Base-by-base conservation (phyloP, 2,329 filamentous ascomycete genomes). In the Calonectria pseudoreteaudii region DNA sequence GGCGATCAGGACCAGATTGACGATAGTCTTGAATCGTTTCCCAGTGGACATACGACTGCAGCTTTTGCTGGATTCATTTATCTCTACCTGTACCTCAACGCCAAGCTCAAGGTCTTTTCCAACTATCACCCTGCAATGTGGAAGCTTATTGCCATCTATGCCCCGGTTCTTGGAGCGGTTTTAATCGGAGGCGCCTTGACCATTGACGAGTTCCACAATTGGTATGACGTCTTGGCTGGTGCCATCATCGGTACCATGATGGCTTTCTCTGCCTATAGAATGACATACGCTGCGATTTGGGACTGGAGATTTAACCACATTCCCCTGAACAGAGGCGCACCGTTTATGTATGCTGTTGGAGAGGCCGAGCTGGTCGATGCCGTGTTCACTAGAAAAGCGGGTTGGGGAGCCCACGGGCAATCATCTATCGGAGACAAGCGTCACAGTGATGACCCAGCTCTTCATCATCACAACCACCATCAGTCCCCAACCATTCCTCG, bases 91-190 rank as follows among this genome's bases (percentile, higher is more conserved):
- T 95, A 95, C 85, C 89, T 95, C 56, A 95, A 95, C 82, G 93
- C 92, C 62, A 95, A 95, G 86, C 88, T 95, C 77, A 95, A 95
- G 87, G 90, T 94, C 70, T 94, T 92, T 78, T 86, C 90, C 75
- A 93, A 94, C 86, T 93, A 93, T 81, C 93, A 94, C 80, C 91
- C 93, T 0, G 87, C 91, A 16, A 91, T 94, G 88, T 95, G 93
- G 93, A 95, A 95, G 85, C 84, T 94, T 16, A 86, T 93, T 38
- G 89, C 87, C 20, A 86, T 91, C 30, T 93, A 93, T 79, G 88
- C 90, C 0, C 93, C 94, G 0, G 84, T 95, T 3, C 89, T 95
- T 0, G 92, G 91, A 3, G 93, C 93, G 0, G 88, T 87, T 3
- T 85, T 95, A 3, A 94, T 95, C 53, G 93, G 90, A 1, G 93